These are phyloP conservation scores for Agrocybe praecox DNA, from an alignment of 768 basidiomycete genomes.

Conservation along the genomic window DNA sequence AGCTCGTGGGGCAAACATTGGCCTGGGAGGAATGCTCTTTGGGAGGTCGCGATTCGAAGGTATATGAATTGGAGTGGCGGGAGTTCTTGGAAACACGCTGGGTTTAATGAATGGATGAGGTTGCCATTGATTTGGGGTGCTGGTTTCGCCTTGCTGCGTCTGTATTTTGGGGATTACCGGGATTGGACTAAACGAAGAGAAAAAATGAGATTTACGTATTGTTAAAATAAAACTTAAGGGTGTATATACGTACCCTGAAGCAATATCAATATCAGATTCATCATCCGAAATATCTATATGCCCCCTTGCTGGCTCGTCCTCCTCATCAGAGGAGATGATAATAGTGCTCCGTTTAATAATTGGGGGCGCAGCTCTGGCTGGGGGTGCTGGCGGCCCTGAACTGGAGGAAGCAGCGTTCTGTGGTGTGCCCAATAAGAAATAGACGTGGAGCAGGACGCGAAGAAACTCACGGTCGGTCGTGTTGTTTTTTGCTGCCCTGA, in stretches of 20 bases:
- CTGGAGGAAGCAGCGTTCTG: constrained; percentile 33
- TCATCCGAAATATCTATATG: constrained; percentile 24
- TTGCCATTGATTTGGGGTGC: background rate
- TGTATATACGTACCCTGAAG: constrained; percentile 10
- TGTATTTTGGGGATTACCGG: background rate
- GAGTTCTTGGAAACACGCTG: constrained; percentile 8
- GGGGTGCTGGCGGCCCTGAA: constrained; percentile 13
- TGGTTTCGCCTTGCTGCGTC: constrained; percentile 6
- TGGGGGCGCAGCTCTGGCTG: constrained; percentile 1
- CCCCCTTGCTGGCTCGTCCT: constrained; percentile 21
- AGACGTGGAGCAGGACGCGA: too few species aligned
- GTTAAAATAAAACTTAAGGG: background rate
- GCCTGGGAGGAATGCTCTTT: constrained; percentile 14
- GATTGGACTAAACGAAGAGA: background rate
- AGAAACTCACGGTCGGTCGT: constrained; percentile 29
- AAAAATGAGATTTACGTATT: constrained; percentile 1
- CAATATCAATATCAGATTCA: constrained; percentile 13
- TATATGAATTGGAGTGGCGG: constrained; percentile 26
- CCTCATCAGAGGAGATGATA: constrained; percentile 40
- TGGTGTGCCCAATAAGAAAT: background rate
- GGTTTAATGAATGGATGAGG: background rate
- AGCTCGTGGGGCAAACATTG: constrained; percentile 7
- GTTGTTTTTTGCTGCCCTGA: constrained; percentile 14
- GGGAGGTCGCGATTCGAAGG: constrained; percentile 32
- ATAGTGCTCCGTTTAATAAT: constrained; percentile 19